A percentile compares a stretch with the other conserved stretches of the same genome.
Conservation (phyloP, 345 rosid genomes). For the Lepidium didymum region DNA sequence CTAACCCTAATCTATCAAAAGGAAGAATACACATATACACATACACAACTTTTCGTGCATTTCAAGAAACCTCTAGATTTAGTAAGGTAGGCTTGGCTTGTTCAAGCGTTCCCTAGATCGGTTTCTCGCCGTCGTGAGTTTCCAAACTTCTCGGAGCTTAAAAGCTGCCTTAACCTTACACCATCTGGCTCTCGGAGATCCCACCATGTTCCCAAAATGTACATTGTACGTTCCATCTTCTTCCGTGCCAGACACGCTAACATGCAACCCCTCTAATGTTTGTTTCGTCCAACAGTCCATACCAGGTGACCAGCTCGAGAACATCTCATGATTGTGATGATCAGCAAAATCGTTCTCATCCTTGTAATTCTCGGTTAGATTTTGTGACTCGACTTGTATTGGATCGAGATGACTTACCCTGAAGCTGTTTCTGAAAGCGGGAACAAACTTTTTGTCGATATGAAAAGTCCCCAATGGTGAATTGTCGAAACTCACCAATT, state of each 20-base stretch:
- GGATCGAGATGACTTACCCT: conserved; percentile 3
- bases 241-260: conserved; percentile 29
- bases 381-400: background rate
- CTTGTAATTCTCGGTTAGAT: background rate
- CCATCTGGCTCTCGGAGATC: conserved; percentile 53
- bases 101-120: background rate
- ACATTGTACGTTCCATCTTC: conserved; percentile 19
- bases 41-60: background rate
- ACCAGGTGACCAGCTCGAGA: conserved; percentile 30
- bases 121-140: conserved; percentile 13
- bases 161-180: conserved; percentile 64
- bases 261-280: background rate
- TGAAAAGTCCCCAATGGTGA: conserved; percentile 12
- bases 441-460: background rate
- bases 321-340: conserved; percentile 11
- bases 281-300: conserved; percentile 27
- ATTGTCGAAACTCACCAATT: conserved; percentile 18
- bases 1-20: conserved; percentile 2
- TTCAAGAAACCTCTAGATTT: background rate
- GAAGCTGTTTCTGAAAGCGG: conserved; percentile 5
- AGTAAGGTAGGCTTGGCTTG: background rate
- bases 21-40: background rate
- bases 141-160: conserved; percentile 28
- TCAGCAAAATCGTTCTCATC: conserved; percentile 6
- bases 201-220: conserved; percentile 12